A percentile compares a stretch with the other conserved stretches of the same genome.
phyloP scores from a whole-genome alignment of 2,329 filamentous ascomycete species.

The Fusarium udum region DNA sequence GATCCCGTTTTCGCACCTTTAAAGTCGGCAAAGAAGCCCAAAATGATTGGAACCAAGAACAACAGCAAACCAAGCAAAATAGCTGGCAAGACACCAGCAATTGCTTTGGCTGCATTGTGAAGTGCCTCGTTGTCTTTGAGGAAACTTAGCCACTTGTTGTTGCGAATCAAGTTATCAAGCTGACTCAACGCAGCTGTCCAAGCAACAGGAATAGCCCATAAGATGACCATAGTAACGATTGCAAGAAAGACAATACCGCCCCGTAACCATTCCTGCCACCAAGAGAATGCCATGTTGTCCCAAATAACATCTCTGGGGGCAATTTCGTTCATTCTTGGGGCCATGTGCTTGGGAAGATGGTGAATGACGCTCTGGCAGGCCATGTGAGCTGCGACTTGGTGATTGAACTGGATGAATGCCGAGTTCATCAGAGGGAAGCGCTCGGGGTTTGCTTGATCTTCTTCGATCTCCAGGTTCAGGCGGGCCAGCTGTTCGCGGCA shows the following conservation, averaged over 20 bases:
- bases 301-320: constrained; percentile 92
- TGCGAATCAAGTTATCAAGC: constrained; percentile 72
- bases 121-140: constrained; percentile 68
- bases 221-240: constrained; percentile 79
- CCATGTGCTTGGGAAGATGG: constrained; percentile 92
- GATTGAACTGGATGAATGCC: constrained; percentile 98
- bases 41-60: constrained; percentile 80
- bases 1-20: constrained; percentile 87
- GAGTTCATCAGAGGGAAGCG: constrained; percentile 93
- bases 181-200: constrained; percentile 87
- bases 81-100: constrained; percentile 89
- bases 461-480: constrained; percentile 90
- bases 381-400: constrained; percentile 98
- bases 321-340: constrained; percentile 90
- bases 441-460: constrained; percentile 86
- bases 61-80: constrained; percentile 80
- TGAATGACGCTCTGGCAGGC: constrained; percentile 92
- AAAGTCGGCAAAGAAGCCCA: constrained; percentile 75
- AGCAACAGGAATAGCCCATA: constrained; percentile 91
- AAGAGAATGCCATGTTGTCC: constrained; percentile 95
- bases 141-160: constrained; percentile 76
- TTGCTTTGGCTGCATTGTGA: constrained; percentile 66
- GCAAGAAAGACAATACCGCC: constrained; percentile 71
- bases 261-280: constrained; percentile 90
- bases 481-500: constrained; percentile 87